Conservation (phyloP, 495 filamentous ascomycete species). For the Cenococcum geophilum region DNA sequence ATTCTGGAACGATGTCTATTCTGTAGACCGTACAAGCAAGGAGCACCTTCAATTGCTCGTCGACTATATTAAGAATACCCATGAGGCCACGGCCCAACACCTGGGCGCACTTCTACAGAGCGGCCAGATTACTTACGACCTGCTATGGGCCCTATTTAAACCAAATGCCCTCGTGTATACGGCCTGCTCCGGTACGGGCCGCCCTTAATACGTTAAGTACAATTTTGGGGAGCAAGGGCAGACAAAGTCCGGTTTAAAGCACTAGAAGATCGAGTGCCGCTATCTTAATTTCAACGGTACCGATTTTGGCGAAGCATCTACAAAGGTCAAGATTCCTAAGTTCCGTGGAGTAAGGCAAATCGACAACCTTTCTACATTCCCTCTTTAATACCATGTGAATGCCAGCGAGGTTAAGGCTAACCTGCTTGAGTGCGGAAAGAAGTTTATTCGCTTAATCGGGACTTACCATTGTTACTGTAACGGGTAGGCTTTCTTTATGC, state of each 20-base stretch:
- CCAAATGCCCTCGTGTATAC: constrained; percentile 42
- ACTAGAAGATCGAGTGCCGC: not conserved
- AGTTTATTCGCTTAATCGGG: constrained; percentile 23
- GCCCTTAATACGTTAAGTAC: constrained; percentile 22
- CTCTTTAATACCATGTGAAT: not conserved
- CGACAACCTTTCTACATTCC: not conserved
- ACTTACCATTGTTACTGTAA: constrained; percentile 18
- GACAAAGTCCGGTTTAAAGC: not conserved
- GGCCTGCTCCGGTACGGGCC: constrained; percentile 40
- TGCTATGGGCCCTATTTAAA: constrained; percentile 46
- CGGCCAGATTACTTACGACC: constrained; percentile 44
- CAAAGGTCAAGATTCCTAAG: not conserved
- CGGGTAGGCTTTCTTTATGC: constrained; percentile 20
- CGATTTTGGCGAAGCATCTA: not conserved
- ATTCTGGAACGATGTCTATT: too few species aligned
- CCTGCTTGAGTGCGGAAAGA: constrained; percentile 3
- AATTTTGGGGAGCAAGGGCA: not conserved
- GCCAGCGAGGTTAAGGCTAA: not conserved
- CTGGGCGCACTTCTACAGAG: constrained; percentile 40
- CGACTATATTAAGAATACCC: constrained; percentile 34
- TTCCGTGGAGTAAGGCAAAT: constrained; percentile 1
- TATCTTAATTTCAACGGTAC: constrained; percentile 13
- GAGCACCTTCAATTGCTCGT: not conserved
- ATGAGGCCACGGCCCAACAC: constrained; percentile 34
- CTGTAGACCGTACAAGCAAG: too few species aligned